Conservation (phyloP, 2,329 filamentous ascomycete genomes). For the Nannizziopsis barbatae region DNA sequence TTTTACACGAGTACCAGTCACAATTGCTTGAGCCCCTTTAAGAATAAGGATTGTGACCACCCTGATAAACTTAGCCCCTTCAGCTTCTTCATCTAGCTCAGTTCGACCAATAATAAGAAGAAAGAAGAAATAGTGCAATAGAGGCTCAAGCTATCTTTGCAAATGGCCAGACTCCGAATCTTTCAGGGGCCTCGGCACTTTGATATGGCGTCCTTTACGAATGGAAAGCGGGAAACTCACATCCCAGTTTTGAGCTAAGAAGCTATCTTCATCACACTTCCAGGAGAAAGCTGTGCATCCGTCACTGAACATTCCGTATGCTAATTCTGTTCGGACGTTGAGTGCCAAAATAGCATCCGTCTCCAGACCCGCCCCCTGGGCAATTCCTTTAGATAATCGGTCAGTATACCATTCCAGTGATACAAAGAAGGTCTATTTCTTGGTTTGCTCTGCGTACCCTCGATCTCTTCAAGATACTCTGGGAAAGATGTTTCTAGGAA, state of each 20-base stretch:
- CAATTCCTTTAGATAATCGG: slow-evolving; percentile 35
- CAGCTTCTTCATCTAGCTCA: too few relatives aligned
- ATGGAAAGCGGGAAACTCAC: slow-evolving; percentile 14
- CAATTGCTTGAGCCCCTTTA: too few relatives aligned
- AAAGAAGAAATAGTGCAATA: too few relatives aligned
- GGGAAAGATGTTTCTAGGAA: slow-evolving; percentile 28
- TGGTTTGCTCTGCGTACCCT: slow-evolving; percentile 17
- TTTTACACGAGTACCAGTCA: too few relatives aligned
- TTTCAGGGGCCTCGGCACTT: too few relatives aligned
- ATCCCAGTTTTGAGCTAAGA: slow-evolving; percentile 48
- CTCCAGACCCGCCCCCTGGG: slow-evolving; percentile 40
- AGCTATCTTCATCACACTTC: slow-evolving; percentile 31
- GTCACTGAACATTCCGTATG: slow-evolving; percentile 46
- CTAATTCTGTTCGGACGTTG: slow-evolving; percentile 51
- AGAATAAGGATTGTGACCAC: too few relatives aligned
- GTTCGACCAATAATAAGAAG: too few relatives aligned
- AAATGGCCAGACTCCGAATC: too few relatives aligned
- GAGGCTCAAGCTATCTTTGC: too few relatives aligned
- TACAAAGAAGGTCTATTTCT: background rate
- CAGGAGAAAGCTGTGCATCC: slow-evolving; percentile 48
- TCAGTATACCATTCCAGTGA: background rate
- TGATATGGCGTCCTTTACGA: background rate
- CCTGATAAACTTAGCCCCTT: too few relatives aligned
- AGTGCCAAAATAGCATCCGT: slow-evolving; percentile 46
- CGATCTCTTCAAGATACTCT: slow-evolving; percentile 26